These are phyloP conservation scores for Macadamia tetraphylla DNA, from an alignment of 164 flowering plant species.

Conservation along the genomic window DNA sequence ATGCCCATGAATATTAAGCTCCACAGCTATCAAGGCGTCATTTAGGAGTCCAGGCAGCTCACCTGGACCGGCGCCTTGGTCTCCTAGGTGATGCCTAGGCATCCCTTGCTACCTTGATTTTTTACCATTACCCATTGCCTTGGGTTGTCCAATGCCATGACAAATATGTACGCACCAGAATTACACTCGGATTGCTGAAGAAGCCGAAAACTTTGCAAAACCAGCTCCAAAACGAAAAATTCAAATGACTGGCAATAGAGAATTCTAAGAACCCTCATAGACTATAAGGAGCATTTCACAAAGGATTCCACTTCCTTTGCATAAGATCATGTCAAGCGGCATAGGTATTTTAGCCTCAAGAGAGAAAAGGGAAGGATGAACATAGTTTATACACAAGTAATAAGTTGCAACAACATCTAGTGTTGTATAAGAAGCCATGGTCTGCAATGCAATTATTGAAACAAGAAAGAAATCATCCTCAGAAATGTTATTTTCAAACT, in stretches of 20 bases:
- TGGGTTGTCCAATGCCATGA: no score
- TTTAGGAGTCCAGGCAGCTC: no score
- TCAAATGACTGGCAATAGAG: not conserved
- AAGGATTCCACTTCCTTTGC: slow-evolving; percentile 99
- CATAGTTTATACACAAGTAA: slow-evolving; percentile 95
- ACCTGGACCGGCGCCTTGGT: no score
- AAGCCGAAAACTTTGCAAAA: slow-evolving; percentile 2
- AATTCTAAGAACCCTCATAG: slow-evolving; percentile 50
- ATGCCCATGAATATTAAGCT: slow-evolving; percentile 53
- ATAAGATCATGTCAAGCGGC: slow-evolving; percentile 98
- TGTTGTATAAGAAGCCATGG: slow-evolving; percentile 98
- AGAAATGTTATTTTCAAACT: slow-evolving; percentile 7
- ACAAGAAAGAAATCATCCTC: slow-evolving; percentile 10
- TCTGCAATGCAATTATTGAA: slow-evolving; percentile 44
- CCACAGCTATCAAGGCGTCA: not conserved
- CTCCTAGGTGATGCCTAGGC: no score
- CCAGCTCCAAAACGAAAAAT: not conserved
- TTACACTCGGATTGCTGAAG: not conserved
- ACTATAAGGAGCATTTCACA: slow-evolving; percentile 99
- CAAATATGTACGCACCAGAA: not conserved
- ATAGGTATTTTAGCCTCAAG: slow-evolving; percentile 97
- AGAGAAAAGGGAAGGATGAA: slow-evolving; percentile 98
- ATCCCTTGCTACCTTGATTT: no score
- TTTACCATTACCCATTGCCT: no score
- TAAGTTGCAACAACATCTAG: slow-evolving; percentile 99